Conservation (phyloP, 2,329 filamentous ascomycete genomes). For the Mycosphaerella arachidis region DNA sequence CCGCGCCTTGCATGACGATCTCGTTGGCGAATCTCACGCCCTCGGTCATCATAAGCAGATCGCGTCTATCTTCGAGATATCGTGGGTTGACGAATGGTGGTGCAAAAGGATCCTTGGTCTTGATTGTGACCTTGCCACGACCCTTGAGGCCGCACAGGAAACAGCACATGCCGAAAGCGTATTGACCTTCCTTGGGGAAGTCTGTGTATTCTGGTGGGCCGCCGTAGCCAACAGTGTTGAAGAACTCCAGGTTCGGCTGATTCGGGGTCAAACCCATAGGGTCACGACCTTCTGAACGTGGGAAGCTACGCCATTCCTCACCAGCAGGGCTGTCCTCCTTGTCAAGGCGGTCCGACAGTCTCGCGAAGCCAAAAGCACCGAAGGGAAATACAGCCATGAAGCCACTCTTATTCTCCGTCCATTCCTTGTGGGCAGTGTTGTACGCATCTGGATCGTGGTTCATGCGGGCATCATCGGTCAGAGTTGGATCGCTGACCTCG, state of each 20-base stretch:
- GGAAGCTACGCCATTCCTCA: slow-evolving; percentile 51
- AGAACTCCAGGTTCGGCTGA: slow-evolving; percentile 61
- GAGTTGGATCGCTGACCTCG: slow-evolving; percentile 43
- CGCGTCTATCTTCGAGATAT: slow-evolving; percentile 55
- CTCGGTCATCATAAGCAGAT: slow-evolving; percentile 56
- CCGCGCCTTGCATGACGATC: slow-evolving; percentile 54
- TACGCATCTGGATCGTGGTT: slow-evolving; percentile 51
- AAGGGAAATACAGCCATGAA: slow-evolving; percentile 60
- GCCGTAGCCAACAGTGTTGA: slow-evolving; percentile 59
- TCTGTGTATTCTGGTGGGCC: slow-evolving; percentile 56
- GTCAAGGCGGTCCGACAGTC: slow-evolving; percentile 56
- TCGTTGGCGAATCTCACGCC: slow-evolving; percentile 58
- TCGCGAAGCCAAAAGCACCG: slow-evolving; percentile 57
- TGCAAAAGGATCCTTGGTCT: slow-evolving; percentile 45
- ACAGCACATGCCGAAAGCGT: slow-evolving; percentile 55
- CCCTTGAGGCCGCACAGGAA: slow-evolving; percentile 57
- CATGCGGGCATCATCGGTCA: slow-evolving; percentile 55
- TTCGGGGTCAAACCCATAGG: slow-evolving; percentile 56
- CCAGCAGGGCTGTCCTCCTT: slow-evolving; percentile 38
- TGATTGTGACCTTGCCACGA: slow-evolving; percentile 52
- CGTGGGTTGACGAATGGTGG: slow-evolving; percentile 57
- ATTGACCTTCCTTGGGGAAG: slow-evolving; percentile 50
- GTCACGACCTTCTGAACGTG: slow-evolving; percentile 48
- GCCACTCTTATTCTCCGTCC: slow-evolving; percentile 56
- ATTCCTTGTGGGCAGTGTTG: slow-evolving; percentile 49